Evolutionary conservation across 148 eudicot genomes (phyloP), one percentile per base, ranked within the genome.

Genomic region (Heliosperma pusillum): DNA sequence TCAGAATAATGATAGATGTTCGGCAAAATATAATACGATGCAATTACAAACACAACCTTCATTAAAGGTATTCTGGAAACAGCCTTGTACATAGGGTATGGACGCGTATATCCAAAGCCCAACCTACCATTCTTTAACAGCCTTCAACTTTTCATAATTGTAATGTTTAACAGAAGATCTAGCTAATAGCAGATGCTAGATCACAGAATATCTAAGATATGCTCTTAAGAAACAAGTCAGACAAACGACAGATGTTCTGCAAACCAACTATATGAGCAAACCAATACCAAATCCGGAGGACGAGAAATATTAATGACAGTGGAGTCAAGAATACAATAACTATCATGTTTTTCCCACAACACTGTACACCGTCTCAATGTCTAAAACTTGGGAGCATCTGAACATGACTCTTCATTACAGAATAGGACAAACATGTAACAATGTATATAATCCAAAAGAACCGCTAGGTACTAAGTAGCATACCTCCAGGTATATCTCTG

Each of bases 401-500:
- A 36, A 36, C 42, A 36, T 7, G 42, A 1, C 15, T 20, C 26
- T 21, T 21, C 27, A 44, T 9, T 40, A 42, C 21, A 7, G 40
- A 24, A 60, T 9, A 11, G 19, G 1, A 44, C 10, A 55, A 26
- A 19, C 11, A 26, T 24, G 36, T 11, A 27, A 27, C 12, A n/a
- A 16, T 58, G 26, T 16, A 33, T 10, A 42, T 29, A 30, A 33
- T 77, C 36, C n/a, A 10, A 56, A 29, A 3, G 25, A 55, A 27
- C 63, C 55, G 61, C 1, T 22, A 70, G 45, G 29, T n/a, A 42
- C 10, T 19, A 24, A 56, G 60, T 44, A 70, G 67, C 80, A 60
- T 84, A 91, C 98, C 98, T 87, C 82, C 97, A 57, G 97, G 97
- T 86, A 93, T 87, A 84, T 91, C 97, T 55, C 90, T 86, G 77